Evolutionary conservation across 306 rosid genomes (phyloP), one percentile per base, ranked within the genome.

Genomic region (Bauhinia variegata): DNA sequence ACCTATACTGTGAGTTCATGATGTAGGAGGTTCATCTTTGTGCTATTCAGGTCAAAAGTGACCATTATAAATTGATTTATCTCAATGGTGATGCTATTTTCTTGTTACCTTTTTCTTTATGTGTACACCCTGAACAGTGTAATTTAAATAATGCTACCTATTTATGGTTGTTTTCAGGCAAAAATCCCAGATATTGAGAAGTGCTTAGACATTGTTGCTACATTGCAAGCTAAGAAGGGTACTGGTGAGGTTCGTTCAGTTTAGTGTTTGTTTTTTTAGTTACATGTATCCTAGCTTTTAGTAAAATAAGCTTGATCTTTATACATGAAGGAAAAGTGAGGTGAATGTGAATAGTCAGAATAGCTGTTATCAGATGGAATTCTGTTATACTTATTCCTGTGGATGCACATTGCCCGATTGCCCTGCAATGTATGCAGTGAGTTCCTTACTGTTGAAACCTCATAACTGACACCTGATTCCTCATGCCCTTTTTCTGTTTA

Each of bases 181-280:
- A 95, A 95, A 83, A 90, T 95, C 41, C 97, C 98, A 16, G 98
- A 93, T 82, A 93, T 93, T 61, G 89, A 80, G 58, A 95, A 95
- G 81, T 93, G 97, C 83, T 78, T 88, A 73, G 97, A 88, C 6
- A 80, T 90, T 58, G 93, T 89, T 76, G 90, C 91, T 49, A 76
- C 91, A 28, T 81, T 88, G 78, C 87, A 86, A 75, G 90, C 91
- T 80, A 88, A 88, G 92, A 88, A 90, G 91, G 95, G 86, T 63
- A 77, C 99, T 23, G 95, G 97, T 83, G 96, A 90, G 99, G 99
- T 93, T 86, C 78, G 97, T 93, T 67, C 63, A 30, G 59, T 65
- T 15, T 23, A 36, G 54, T 41, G 47, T 41, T 13, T 49, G 15
- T 17, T 70, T 72, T 82, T 5, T 51, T 38, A 12, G 43, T 16